These are phyloP conservation scores for Rubroshorea leprosula DNA, from an alignment of 345 rosid genomes.

Conservation along the genomic window DNA sequence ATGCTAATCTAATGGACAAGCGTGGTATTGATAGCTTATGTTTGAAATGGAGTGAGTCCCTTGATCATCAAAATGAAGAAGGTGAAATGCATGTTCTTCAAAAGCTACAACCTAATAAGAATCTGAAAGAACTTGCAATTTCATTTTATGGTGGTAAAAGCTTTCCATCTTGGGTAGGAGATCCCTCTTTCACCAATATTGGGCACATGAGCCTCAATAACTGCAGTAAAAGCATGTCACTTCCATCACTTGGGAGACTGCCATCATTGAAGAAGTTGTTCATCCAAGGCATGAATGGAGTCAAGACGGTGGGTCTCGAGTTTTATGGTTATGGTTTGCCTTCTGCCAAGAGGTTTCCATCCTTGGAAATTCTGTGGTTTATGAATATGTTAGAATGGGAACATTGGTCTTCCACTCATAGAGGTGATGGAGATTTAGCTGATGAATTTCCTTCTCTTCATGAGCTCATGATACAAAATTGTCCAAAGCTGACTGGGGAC, in stretches of 20 bases:
- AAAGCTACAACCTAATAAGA: conserved; percentile 17
- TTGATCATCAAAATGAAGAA: not conserved
- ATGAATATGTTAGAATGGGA: conserved; percentile 21
- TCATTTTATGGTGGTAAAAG: conserved; percentile 18
- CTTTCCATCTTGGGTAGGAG: conserved; percentile 31
- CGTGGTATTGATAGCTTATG: conserved; percentile 13
- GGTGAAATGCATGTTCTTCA: conserved; percentile 19
- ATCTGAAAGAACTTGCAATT: conserved; percentile 21
- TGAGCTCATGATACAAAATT: conserved; percentile 15
- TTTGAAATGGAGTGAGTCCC: conserved; percentile 17
- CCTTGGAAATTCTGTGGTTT: conserved; percentile 18
- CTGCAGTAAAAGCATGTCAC: conserved; percentile 16
- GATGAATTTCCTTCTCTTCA: conserved; percentile 22
- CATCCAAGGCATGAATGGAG: conserved; percentile 18
- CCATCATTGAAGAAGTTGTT: conserved; percentile 17
- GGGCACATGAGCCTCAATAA: conserved; percentile 8
- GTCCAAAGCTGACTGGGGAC: conserved; percentile 16
- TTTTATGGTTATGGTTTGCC: conserved; percentile 18
- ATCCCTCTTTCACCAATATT: conserved; percentile 15
- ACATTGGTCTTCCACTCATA: conserved; percentile 16
- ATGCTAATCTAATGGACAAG: conserved; percentile 18
- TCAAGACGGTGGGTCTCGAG: conserved; percentile 16
- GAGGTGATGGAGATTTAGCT: conserved; percentile 1
- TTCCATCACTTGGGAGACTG: conserved; percentile 33
- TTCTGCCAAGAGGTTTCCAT: conserved; percentile 15